These are phyloP conservation scores for Ceratobasidium sp. DNA, from an alignment of 1,284 basidiomycete species.

Conservation along the genomic window DNA sequence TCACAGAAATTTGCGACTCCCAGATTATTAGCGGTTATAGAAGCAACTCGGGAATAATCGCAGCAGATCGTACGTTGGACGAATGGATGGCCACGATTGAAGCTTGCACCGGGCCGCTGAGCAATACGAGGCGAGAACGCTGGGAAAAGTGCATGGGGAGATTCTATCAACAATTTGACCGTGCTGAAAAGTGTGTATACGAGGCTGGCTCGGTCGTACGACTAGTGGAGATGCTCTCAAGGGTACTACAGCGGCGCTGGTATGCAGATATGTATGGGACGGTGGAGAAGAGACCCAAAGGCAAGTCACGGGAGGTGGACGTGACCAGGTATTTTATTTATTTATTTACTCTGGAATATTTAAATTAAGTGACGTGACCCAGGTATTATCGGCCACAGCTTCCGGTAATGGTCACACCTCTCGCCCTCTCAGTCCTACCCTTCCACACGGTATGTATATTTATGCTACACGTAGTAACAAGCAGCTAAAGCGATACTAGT, in stretches of 20 bases:
- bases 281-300: conserved; percentile 47
- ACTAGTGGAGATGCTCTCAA: conserved; percentile 66
- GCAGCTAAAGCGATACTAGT: conserved; percentile 55
- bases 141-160: conserved; percentile 61
- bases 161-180: conserved; percentile 58
- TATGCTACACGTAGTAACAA: conserved; percentile 16
- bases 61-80: conserved; percentile 56
- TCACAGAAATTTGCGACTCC: conserved; percentile 63
- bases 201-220: conserved; percentile 69
- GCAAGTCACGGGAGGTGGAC: conserved; percentile 31
- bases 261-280: conserved; percentile 64
- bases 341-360: too few species aligned
- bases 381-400: conserved; percentile 57
- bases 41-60: conserved; percentile 61
- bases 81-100: conserved; percentile 65
- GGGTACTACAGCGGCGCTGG: conserved; percentile 66
- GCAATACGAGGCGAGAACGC: conserved; percentile 54
- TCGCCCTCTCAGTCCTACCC: conserved; percentile 68
- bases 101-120: conserved; percentile 55
- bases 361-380: not conserved
- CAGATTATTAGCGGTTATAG: conserved; percentile 63
- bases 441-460: conserved; percentile 65
- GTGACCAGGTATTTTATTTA: conserved; percentile 51
- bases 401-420: conserved; percentile 61
- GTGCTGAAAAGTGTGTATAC: conserved; percentile 56